phyloP scores from a whole-genome alignment of 2,329 filamentous ascomycete species.

The Phyllosticta paracitricarpa region DNA sequence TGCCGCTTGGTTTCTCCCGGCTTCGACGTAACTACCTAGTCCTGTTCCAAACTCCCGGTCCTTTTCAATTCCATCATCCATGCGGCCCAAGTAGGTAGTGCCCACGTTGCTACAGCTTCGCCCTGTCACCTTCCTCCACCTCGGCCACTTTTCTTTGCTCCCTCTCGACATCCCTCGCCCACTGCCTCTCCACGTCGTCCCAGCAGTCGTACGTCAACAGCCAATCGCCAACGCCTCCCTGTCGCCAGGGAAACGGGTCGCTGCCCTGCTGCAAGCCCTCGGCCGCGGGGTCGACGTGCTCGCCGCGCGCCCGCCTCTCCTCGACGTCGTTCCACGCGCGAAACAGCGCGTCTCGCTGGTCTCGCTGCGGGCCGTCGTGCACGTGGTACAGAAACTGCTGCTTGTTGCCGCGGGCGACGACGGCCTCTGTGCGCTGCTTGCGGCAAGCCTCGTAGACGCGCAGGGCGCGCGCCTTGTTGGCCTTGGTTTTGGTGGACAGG shows the following conservation, averaged over 20 bases:
- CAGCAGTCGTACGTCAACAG: slow-evolving; percentile 26
- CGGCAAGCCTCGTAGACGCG: slow-evolving; percentile 49
- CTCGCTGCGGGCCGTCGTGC: slow-evolving; percentile 47
- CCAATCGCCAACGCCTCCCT: slow-evolving; percentile 26
- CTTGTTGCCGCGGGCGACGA: slow-evolving; percentile 50
- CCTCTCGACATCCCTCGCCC: slow-evolving; percentile 14
- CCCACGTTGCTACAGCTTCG: neutral
- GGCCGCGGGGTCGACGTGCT: slow-evolving; percentile 14
- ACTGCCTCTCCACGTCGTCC: slow-evolving; percentile 22
- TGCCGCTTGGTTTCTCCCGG: no score
- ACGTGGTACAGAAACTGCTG: slow-evolving; percentile 55
- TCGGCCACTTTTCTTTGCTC: neutral
- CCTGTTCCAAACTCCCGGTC: no score
- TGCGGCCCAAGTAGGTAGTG: neutral
- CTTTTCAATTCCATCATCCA: no score
- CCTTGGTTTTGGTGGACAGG: slow-evolving; percentile 25
- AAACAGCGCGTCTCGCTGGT: slow-evolving; percentile 38
- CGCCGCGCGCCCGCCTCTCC: slow-evolving; percentile 17
- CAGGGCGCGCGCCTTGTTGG: slow-evolving; percentile 27
- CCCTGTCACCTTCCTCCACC: neutral
- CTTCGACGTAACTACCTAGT: no score
- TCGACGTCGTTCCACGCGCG: slow-evolving; percentile 21
- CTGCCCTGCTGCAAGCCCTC: slow-evolving; percentile 17
- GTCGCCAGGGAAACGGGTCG: slow-evolving; percentile 29
- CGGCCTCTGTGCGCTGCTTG: slow-evolving; percentile 47